These are phyloP conservation scores for Candida endomychidarum DNA, from an alignment of 805 yeast species.

Conservation along the genomic window DNA sequence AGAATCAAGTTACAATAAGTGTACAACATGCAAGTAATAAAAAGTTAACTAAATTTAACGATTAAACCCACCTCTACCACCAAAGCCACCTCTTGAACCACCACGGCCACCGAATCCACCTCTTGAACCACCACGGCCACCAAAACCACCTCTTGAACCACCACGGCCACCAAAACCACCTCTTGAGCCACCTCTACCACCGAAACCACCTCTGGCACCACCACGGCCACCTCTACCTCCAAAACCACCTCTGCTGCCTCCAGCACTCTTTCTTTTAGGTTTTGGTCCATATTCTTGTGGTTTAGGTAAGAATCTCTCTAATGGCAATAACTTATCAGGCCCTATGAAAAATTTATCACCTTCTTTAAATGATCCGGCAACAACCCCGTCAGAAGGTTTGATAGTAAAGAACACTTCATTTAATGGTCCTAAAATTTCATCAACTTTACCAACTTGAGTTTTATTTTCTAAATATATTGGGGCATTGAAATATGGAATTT, in stretches of 20 bases:
- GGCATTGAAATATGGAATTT: slow-evolving; percentile 97
- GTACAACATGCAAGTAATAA: slow-evolving; percentile 3
- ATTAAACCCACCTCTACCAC: slow-evolving; percentile 32
- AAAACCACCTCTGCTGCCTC: slow-evolving; percentile 35
- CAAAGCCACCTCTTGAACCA: slow-evolving; percentile 26
- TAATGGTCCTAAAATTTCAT: slow-evolving; percentile 95
- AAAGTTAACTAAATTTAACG: slow-evolving; percentile 3
- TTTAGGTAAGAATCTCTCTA: slow-evolving; percentile 96
- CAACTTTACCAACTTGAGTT: slow-evolving; percentile 95
- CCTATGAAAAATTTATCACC: slow-evolving; percentile 97
- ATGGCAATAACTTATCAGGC: slow-evolving; percentile 90
- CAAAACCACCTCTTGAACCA: slow-evolving; percentile 34
- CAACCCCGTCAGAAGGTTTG: slow-evolving; percentile 95
- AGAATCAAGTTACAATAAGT: slow-evolving; percentile 5
- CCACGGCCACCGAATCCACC: slow-evolving; percentile 39
- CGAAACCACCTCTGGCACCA: slow-evolving; percentile 47
- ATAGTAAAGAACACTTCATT: slow-evolving; percentile 98
- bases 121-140: slow-evolving; percentile 41
- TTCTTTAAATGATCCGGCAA: slow-evolving; percentile 86
- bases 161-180: slow-evolving; percentile 44
- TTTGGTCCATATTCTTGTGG: slow-evolving; percentile 87
- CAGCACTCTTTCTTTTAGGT: slow-evolving; percentile 61
- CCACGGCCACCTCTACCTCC: slow-evolving; percentile 49
- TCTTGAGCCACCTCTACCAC: slow-evolving; percentile 43
- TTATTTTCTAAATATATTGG: slow-evolving; percentile 97